Conservation (phyloP, 352 stramenopile genomes). For the Peronosclerospora sorghi region DNA sequence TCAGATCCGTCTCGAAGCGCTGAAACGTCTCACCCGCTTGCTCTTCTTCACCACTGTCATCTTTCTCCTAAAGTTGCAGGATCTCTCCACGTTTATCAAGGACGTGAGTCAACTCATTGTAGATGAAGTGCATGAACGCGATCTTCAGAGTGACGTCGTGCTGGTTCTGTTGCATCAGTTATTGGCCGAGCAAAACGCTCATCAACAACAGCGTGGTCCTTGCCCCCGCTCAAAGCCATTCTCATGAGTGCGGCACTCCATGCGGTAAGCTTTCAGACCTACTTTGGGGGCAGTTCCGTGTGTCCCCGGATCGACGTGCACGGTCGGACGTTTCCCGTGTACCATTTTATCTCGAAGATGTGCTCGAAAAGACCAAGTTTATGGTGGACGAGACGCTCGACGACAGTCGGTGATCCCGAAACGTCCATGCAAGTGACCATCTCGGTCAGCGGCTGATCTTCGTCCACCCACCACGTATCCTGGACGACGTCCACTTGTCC, state of each 20-base stretch:
- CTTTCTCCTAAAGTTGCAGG: conserved; percentile 86
- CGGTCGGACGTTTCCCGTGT: conserved; percentile 92
- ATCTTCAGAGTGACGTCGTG: conserved; percentile 88
- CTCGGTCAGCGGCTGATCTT: conserved; percentile 48
- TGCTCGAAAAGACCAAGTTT: conserved; percentile 80
- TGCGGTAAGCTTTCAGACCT: conserved; percentile 90
- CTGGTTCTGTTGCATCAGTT: conserved; percentile 85
- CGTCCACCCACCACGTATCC: conserved; percentile 47
- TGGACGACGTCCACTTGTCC: conserved; percentile 31
- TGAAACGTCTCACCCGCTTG: conserved; percentile 76
- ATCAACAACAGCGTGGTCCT: conserved; percentile 21
- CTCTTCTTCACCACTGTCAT: conserved; percentile 95
- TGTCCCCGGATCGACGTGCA: conserved; percentile 87
- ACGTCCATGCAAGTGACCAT: conserved; percentile 52
- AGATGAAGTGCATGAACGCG: conserved; percentile 96
- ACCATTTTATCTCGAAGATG: conserved; percentile 94
- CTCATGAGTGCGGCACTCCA: conserved; percentile 97
- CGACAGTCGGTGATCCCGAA: too few relatives aligned
- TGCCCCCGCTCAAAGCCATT: conserved; percentile 85
- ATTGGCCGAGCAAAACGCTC: conserved; percentile 39
- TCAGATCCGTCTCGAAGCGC: conserved; percentile 90
- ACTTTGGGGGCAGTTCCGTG: conserved; percentile 81
- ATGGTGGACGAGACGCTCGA: conserved; percentile 53
- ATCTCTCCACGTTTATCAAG: conserved; percentile 54
- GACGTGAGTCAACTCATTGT: conserved; percentile 95